Percentiles rank a stretch among this genome's conserved stretches.
Conservation (phyloP, 371 early-diverging fungal species). For the Mucor indicus region DNA sequence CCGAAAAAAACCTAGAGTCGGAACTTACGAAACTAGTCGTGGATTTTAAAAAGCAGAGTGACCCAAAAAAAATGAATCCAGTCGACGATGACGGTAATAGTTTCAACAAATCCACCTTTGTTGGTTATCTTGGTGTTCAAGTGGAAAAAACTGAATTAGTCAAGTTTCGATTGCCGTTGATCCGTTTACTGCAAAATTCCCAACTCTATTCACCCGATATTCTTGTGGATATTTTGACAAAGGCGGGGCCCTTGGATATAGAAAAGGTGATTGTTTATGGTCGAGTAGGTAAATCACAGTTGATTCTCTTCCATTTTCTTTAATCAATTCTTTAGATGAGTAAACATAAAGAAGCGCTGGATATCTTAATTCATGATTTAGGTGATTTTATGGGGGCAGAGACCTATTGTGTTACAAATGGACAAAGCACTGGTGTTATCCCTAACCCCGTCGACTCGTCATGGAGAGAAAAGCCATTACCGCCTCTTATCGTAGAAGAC, state of each 20-base stretch:
- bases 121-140: constrained; percentile 24
- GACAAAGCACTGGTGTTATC: constrained; percentile 36
- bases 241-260: constrained; percentile 38
- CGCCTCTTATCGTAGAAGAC: neutral
- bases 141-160: constrained; percentile 16
- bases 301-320: neutral
- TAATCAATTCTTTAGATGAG: constrained; percentile 31
- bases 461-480: constrained; percentile 10
- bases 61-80: neutral
- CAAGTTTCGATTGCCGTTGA: constrained; percentile 28
- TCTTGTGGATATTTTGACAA: constrained; percentile 19
- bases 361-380: constrained; percentile 50
- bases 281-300: constrained; percentile 39
- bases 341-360: constrained; percentile 52
- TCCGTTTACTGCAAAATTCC: constrained; percentile 36
- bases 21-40: constrained; percentile 9
- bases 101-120: constrained; percentile 25
- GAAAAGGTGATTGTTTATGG: constrained; percentile 54
- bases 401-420: constrained; percentile 59
- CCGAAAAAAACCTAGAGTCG: neutral
- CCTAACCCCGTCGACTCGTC: constrained; percentile 16
- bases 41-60: constrained; percentile 14
- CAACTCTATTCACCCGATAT: constrained; percentile 26
- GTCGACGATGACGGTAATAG: constrained; percentile 1
- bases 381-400: constrained; percentile 68